Percentiles rank a stretch among this genome's conserved stretches.
Evolutionary conservation across 352 stramenopile genomes (phyloP).

Genomic region (Phytophthora syringae): DNA sequence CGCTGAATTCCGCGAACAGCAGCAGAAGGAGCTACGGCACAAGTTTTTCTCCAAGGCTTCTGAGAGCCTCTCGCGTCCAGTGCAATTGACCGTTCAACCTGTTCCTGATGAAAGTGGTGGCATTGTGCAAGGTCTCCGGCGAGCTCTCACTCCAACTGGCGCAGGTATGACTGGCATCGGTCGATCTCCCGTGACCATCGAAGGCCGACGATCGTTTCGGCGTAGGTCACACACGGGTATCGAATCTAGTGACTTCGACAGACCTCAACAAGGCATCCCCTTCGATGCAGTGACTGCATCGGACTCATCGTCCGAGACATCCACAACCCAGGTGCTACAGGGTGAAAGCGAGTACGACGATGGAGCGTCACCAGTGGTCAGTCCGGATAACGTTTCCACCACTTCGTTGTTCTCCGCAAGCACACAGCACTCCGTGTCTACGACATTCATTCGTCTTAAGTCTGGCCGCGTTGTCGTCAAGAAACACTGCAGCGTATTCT

Average conservation of each 20-base stretch:
- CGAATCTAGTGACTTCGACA: conserved; percentile 3
- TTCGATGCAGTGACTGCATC: conserved; percentile 16
- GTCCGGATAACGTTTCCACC: conserved; percentile 1
- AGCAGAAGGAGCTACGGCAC: conserved; percentile 78
- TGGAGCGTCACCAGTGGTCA: conserved; percentile 7
- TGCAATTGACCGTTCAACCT: conserved; percentile 40
- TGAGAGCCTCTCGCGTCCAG: conserved; percentile 51
- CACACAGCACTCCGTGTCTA: conserved; percentile 18
- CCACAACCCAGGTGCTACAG: conserved; percentile 32
- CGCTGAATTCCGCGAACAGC: conserved; percentile 71
- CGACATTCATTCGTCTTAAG: conserved; percentile 65
- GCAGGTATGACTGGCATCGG: conserved; percentile 17
- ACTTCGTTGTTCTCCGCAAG: conserved; percentile 9
- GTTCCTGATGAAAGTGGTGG: conserved; percentile 8
- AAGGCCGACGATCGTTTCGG: conserved; percentile 5
- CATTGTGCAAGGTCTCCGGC: conserved; percentile 24
- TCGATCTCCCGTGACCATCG: conserved; percentile 20
- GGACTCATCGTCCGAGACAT: conserved; percentile 38
- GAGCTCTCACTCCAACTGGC: conserved; percentile 45
- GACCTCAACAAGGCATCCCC: neutral
- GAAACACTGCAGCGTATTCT: conserved; percentile 82
- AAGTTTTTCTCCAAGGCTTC: conserved; percentile 82
- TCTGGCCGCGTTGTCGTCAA: conserved; percentile 77
- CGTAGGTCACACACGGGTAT: conserved; percentile 41
- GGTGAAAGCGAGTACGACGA: conserved; percentile 34